Base-by-base conservation (phyloP, 169 alveolate genomes). In the Miamiensis avidus region DNA sequence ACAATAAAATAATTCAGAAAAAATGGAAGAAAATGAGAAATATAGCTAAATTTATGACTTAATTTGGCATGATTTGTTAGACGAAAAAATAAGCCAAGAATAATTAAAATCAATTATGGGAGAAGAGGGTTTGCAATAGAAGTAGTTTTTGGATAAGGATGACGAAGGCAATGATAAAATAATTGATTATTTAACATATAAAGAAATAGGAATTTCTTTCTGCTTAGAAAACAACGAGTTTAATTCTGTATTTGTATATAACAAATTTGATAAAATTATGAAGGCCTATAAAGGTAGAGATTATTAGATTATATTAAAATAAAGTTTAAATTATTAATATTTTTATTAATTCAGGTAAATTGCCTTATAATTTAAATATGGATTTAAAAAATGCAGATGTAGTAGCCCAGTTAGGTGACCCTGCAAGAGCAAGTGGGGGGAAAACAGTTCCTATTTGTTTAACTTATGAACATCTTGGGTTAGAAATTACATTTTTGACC, bases 401-500 rank as follows among this genome's bases (percentile, higher is more conserved):
- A 28, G 82, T 33, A 26, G 64, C 34, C 28, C 33, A 33, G 28
- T 77, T 77, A 26, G 82, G 82, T 25, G 82, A 77, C 20, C 82
- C 82, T 31, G 64, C 33, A 27, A 77, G 33, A 77, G 29, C 11
- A 34, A 77, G 64, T 27, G 82, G 82, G 33, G 82, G 82, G 28
- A 77, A 77, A 27, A 25, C 33, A 25, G 33, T 69, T 31, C 64
- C 82, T 32, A 77, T 77, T 77, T 77, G 74, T 27, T 33, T 77
- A 29, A 69, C 74, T 25, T 77, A 77, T 27, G 82, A 77, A 26
- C 65, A 77, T 77, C 33, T 77, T 32, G 82, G 82, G 6, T n/a
- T 77, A 77, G 82, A 77, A 77, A n/a, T 77, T 26, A 77, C 82
- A 31, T 77, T 77, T 77, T 31, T 64, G 29, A 77, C 82, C 4